A percentile compares a stretch with the other conserved stretches of the same genome.
phyloP scores from a whole-genome alignment of 441 rosid genomes.

The Mallotus japonicus region DNA sequence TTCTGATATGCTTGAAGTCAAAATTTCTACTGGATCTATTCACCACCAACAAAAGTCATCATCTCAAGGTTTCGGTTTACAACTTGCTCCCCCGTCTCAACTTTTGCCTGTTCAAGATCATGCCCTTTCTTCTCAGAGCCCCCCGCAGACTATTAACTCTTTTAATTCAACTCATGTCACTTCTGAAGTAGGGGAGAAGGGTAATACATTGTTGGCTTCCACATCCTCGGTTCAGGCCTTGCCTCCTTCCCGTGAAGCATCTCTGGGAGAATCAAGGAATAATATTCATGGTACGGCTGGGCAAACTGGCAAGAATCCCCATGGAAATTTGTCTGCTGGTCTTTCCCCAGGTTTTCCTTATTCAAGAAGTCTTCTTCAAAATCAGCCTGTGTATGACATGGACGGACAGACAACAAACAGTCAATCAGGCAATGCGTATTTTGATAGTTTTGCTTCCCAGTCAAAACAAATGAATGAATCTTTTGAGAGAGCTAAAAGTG shows the following conservation, averaged over 20 bases:
- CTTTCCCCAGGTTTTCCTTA: conserved; percentile 44
- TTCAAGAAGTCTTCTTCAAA: conserved; percentile 43
- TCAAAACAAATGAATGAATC: conserved; percentile 37
- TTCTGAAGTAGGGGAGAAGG: conserved; percentile 41
- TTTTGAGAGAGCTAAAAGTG: conserved; percentile 41
- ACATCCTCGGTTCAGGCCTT: conserved; percentile 42
- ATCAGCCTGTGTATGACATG: conserved; percentile 39
- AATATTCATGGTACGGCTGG: conserved; percentile 29
- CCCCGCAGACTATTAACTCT: conserved; percentile 34
- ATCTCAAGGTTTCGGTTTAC: conserved; percentile 80
- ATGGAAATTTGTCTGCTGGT: conserved; percentile 33
- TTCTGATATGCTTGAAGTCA: conserved; percentile 48
- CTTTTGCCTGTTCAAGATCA: conserved; percentile 39
- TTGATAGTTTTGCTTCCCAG: conserved; percentile 40
- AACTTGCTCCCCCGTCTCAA: conserved; percentile 85
- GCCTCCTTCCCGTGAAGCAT: conserved; percentile 36
- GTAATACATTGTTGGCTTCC: conserved; percentile 46
- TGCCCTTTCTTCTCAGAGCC: conserved; percentile 38
- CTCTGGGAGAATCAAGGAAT: conserved; percentile 37
- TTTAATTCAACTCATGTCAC: conserved; percentile 24
- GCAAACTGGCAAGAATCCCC: conserved; percentile 28
- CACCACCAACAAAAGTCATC: conserved; percentile 49
- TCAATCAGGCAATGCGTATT: conserved; percentile 35
- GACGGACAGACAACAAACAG: conserved; percentile 33
- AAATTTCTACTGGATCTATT: conserved; percentile 47